Evolutionary conservation across 139 green algal genomes (phyloP), one percentile per base, ranked within the genome.

Genomic region (Picochlorum sp.): DNA sequence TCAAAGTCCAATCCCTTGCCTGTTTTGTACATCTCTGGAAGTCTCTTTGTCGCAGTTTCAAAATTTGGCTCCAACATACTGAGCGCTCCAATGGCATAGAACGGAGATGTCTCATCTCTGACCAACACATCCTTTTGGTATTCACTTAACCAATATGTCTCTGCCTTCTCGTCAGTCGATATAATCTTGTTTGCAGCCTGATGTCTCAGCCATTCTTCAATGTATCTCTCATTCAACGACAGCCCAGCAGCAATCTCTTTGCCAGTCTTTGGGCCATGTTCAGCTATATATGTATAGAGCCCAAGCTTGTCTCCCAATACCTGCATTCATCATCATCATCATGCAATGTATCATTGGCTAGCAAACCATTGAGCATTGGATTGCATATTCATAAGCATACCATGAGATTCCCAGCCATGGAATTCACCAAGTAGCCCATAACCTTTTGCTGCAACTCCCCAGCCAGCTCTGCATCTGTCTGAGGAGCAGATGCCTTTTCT

Each of bases 121-220:
- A 70, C 51, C 68, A 74, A 49, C 18, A 44, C 54, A 26, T 65
- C 52, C 37, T 63, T 62, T 38, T 72, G 66, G n/a, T 41, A 49
- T 14, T 62, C 41, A 41, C 49, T 72, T 26, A 72, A 44, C 66
- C 66, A 72, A 44, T 57, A 72, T 57, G 52, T 49, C 15, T 62
- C 66, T 4, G 66, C 66, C 3, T 34, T 51, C 9, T 66, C 56
- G 9, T 72, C 66, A 11, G 37, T 47, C 16, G 54, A 34, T 23
- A 73, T 55, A 1, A 73, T 15, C 4, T 54, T 52, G 44, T 59
- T 60, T 8, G 68, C 38, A 26, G 68, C 68, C 49, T 74, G 68
- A 49, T 74, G 68, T 49, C 68, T 60, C 20, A 45, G 23, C 68
- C 68, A 74, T 59, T 74, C 68, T 6, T 20, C n/a, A 1, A 70